Evolutionary conservation across 257 asterid genomes (phyloP), one percentile per base, ranked within the genome.

Genomic region (Nicotiana otophora): DNA sequence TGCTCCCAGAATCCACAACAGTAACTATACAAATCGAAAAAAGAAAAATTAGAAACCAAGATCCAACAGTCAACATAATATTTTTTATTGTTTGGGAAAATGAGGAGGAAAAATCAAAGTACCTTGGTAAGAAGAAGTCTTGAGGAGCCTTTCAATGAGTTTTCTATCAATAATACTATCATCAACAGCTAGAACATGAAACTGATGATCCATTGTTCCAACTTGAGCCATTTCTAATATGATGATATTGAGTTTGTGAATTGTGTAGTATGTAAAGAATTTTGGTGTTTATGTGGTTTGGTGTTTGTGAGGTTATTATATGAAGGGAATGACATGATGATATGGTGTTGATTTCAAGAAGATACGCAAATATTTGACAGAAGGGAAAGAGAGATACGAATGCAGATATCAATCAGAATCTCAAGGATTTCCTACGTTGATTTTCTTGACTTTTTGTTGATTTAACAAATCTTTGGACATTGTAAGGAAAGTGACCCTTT

Each of bases 181-280:
- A 89, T 91, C 94, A 66, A 91, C 94, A 67, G 94, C 94, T 39
- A 91, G 82, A 51, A 89, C 91, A 86, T 91, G 94, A 80, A 87
- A 91, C 81, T 88, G 91, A 39, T 91, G 81, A 26, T 89, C 92
- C 81, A 90, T 84, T 78, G 89, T 84, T n/a, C 88, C 84, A 23
- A 62, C 68, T 62, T 62, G 68, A 23, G 68, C 68, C 91, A 89
- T 83, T 10, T 81, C 92, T 88, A 86, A 46, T 14, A 23, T 14
- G 20, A 23, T n/a, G 14, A 42, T 42, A 2, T 60, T 61, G 16
- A 69, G 26, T 23, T 3, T 74, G 79, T 48, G 23, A 36, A 20
- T 70, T 61, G 14, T 58, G 63, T 57, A 51, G 14, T 60, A 28
- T 61, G 33, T 42, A 8, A 61, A 30, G 66, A 28, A 28, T 12